A percentile compares a stretch with the other conserved stretches of the same genome.
These are phyloP conservation scores for Paraconiothyrium sp. DNA, from an alignment of 2,329 filamentous ascomycete genomes.

Conservation along the genomic window DNA sequence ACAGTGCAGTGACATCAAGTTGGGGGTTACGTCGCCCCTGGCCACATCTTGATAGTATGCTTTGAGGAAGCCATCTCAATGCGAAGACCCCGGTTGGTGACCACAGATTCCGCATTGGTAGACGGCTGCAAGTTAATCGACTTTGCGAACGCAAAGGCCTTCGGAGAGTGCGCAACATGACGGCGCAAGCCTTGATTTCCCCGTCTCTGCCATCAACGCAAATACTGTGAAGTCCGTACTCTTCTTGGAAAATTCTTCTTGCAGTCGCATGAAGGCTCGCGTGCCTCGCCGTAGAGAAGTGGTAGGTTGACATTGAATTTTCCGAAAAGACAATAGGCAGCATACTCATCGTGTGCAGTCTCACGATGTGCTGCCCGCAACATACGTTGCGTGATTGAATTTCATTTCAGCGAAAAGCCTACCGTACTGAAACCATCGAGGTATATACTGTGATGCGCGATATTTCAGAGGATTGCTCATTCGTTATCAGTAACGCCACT, in stretches of 20 bases:
- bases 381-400: conserved; percentile 22
- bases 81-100: conserved; percentile 11
- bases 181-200: background rate
- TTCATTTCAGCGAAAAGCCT: background rate
- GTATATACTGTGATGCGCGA: conserved; percentile 13
- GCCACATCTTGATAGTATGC: background rate
- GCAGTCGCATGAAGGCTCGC: conserved; percentile 20
- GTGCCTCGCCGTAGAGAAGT: conserved; percentile 29
- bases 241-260: conserved; percentile 19
- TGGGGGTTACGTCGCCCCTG: too few relatives aligned
- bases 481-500: conserved; percentile 10
- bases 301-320: conserved; percentile 31
- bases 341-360: conserved; percentile 30
- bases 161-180: conserved; percentile 5
- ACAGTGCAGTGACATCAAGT: background rate
- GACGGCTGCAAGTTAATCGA: background rate
- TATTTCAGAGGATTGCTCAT: background rate
- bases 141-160: conserved; percentile 6
- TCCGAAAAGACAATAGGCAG: conserved; percentile 34
- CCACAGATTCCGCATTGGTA: conserved; percentile 3
- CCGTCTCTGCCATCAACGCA: conserved; percentile 8
- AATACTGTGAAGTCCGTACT: conserved; percentile 14
- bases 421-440: background rate
- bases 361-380: conserved; percentile 30
- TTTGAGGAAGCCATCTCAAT: background rate